A percentile compares a stretch with the other conserved stretches of the same genome.
Conservation (phyloP, 495 filamentous ascomycete species). For the Staphylotrichum tortipilum region DNA sequence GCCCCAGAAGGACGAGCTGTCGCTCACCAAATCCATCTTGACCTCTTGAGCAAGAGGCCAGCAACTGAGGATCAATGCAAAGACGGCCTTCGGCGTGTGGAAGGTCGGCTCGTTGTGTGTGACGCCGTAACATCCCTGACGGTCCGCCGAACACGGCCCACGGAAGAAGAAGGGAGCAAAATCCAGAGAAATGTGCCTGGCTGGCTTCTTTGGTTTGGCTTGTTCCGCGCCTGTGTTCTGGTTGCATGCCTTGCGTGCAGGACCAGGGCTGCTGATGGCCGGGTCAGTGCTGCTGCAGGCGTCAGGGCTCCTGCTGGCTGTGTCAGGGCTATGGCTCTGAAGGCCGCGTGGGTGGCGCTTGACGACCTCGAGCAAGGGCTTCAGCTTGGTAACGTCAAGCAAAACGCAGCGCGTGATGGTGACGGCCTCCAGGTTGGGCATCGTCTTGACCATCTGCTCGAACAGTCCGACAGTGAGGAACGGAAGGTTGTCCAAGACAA, state of each 20-base stretch:
- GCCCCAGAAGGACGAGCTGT: conserved; percentile 17
- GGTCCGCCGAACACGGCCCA: conserved; percentile 6
- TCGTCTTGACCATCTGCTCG: conserved; percentile 13
- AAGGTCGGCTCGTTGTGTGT: conserved; percentile 21
- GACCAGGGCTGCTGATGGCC: too few species aligned
- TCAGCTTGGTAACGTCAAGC: conserved; percentile 21
- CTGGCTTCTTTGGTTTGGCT: background rate
- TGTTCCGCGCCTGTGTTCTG: too few species aligned
- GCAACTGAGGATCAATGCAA: conserved; percentile 5
- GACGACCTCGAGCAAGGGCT: conserved; percentile 8
- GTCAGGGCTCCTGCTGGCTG: too few species aligned
- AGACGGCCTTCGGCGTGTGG: conserved; percentile 16
- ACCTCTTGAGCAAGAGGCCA: conserved; percentile 2
- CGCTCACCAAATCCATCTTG: conserved; percentile 22
- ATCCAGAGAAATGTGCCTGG: conserved; percentile 12
- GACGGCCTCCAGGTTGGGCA: conserved; percentile 19
- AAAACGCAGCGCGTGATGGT: conserved; percentile 18
- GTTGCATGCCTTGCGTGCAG: background rate
- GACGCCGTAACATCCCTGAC: conserved; percentile 16
- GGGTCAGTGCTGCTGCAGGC: too few species aligned
- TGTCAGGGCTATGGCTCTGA: background rate
- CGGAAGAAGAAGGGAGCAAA: conserved; percentile 19
- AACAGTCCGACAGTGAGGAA: conserved; percentile 11
- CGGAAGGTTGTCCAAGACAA: conserved; percentile 17
- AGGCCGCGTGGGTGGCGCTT: background rate